Conservation (phyloP, 352 stramenopile species). For the Paralagenidium karlingii region DNA sequence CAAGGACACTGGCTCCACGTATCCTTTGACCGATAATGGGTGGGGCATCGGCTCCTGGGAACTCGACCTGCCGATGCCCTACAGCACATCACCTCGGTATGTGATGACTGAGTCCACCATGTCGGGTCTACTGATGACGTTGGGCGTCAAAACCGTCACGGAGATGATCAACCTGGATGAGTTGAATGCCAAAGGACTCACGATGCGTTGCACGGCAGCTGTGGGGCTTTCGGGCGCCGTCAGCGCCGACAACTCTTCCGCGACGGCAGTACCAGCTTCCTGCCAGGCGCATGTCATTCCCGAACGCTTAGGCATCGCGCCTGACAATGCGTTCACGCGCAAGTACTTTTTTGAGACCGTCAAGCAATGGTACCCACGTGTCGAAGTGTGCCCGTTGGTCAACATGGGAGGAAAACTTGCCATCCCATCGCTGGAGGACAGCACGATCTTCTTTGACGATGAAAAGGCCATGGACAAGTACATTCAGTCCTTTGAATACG, state of each 20-base stretch:
- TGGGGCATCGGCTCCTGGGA: too few species aligned
- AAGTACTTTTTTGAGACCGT: slow-evolving; percentile 47
- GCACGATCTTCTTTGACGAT: slow-evolving; percentile 41
- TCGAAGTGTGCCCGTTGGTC: slow-evolving; percentile 8
- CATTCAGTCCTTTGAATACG: slow-evolving; percentile 24
- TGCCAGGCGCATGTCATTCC: slow-evolving; percentile 19
- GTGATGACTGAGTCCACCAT: slow-evolving; percentile 32
- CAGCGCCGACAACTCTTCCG: slow-evolving; percentile 16
- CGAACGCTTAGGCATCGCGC: slow-evolving; percentile 38
- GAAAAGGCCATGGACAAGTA: slow-evolving; percentile 28
- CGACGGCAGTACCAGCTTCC: slow-evolving; percentile 14
- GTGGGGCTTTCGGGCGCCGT: slow-evolving; percentile 18
- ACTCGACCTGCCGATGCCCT: too few species aligned
- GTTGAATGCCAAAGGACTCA: slow-evolving; percentile 3
- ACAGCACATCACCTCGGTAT: too few species aligned
- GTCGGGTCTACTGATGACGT: slow-evolving; percentile 29
- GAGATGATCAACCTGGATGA: slow-evolving; percentile 13
- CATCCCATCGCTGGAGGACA: slow-evolving; percentile 41
- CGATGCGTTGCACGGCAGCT: slow-evolving; percentile 10
- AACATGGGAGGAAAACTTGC: slow-evolving; percentile 7
- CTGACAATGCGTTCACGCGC: slow-evolving; percentile 41
- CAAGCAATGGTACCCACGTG: slow-evolving; percentile 35
- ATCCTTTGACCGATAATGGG: too few species aligned
- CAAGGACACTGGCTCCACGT: too few species aligned
- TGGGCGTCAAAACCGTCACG: slow-evolving; percentile 15